Evolutionary conservation across 2,329 filamentous ascomycete species (phyloP).

Genomic region (Sporothrix inflata): DNA sequence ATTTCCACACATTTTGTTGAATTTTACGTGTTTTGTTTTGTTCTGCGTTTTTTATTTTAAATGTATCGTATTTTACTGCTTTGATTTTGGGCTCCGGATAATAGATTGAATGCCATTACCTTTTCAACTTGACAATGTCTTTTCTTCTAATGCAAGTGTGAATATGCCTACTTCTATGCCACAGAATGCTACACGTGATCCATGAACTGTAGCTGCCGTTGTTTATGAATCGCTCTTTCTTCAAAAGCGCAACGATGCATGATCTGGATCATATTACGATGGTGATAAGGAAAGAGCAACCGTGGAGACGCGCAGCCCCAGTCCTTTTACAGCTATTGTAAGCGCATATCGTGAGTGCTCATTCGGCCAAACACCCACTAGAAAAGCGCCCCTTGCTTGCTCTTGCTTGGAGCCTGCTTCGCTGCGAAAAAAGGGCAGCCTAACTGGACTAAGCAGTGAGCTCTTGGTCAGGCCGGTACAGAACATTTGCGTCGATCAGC

Average conservation of each 20-base stretch:
- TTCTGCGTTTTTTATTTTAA: background rate
- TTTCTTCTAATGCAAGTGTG: background rate
- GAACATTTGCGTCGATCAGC: background rate
- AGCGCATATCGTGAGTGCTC: background rate
- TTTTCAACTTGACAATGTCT: background rate
- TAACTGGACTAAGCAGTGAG: background rate
- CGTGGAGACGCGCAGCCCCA: background rate
- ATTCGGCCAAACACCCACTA: background rate
- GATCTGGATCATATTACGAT: background rate
- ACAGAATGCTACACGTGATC: background rate
- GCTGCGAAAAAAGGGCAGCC: background rate
- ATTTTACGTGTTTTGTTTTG: background rate
- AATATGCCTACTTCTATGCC: background rate
- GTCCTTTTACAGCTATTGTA: conserved; percentile 11
- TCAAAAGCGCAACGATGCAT: background rate
- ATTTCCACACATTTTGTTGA: conserved; percentile 3
- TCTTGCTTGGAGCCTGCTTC: background rate
- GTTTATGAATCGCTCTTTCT: background rate
- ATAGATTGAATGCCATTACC: conserved; percentile 20
- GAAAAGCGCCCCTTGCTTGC: background rate
- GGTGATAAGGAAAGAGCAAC: background rate
- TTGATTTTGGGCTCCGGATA: background rate
- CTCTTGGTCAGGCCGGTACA: no score
- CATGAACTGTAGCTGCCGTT: background rate
- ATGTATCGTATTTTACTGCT: background rate